These are phyloP conservation scores for Panicum miliaceum DNA, from an alignment of 176 grass and related monocot species.

Conservation along the genomic window DNA sequence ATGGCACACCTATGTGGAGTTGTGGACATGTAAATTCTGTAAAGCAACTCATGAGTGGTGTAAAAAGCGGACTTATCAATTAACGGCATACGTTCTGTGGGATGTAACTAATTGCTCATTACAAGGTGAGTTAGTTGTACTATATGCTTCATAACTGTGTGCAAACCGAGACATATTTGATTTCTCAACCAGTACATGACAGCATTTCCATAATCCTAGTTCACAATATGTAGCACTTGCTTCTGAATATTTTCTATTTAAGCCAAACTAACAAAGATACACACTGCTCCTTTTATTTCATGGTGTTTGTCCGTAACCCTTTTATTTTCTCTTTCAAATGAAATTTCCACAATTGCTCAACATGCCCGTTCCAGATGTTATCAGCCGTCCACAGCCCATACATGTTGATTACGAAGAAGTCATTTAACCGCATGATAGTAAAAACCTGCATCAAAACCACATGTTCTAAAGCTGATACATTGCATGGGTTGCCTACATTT, in stretches of 20 bases:
- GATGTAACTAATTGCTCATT: background rate
- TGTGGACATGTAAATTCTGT: background rate
- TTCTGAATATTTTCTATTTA: background rate
- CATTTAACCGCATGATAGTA: background rate
- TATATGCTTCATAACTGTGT: background rate
- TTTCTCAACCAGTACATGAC: background rate
- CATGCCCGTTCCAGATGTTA: background rate
- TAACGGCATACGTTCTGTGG: background rate
- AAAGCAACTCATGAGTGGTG: background rate
- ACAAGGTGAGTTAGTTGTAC: background rate
- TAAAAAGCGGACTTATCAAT: background rate
- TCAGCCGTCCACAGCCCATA: background rate
- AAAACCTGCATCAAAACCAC: slow-evolving; percentile 3
- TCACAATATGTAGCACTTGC: background rate
- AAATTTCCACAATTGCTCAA: background rate
- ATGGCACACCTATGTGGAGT: background rate
- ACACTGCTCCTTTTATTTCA: background rate
- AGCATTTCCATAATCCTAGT: background rate
- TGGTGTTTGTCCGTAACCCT: background rate
- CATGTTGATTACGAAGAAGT: background rate
- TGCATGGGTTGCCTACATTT: too few relatives aligned
- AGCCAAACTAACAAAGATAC: background rate
- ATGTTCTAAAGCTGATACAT: background rate
- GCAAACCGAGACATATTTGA: background rate
- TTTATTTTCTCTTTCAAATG: background rate